Evolutionary conservation across 177 flowering plant species (phyloP), one percentile per base, ranked within the genome.

Genomic region (Vitis hybrid): DNA sequence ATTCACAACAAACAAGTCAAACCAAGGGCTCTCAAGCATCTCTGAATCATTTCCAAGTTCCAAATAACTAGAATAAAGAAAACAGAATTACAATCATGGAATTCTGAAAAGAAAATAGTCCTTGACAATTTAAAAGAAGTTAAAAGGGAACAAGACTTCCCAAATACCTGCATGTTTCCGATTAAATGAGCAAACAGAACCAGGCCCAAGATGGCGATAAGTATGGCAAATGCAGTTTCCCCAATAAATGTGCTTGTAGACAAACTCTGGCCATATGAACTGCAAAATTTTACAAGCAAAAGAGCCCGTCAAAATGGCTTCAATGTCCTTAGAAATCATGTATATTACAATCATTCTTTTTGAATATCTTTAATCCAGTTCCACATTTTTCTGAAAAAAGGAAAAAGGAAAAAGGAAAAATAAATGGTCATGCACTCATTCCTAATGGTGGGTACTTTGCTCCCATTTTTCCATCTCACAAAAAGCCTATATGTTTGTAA

Each of bases 121-220:
- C 30, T 8, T 32, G 17, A 45, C 60, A 32, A n/a, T 15, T 55
- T 30, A 67, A 56, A 67, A 50, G 26, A 19, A 15, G 10, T 34
- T 48, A 50, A 58, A 19, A 59, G 45, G 30, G 18, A 58, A 11
- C 59, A 2, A 13, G 34, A 17, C 10, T 65, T 50, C 60, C 13
- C 12, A 32, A 26, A 32, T 84, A 85, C 89, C 88, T 87, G 91
- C 89, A 87, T 85, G 63, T 87, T 87, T 30, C 91, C 91, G 48
- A 87, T 85, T 45, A 87, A 80, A 75, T 79, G 85, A 5, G 87
- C 87, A 78, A 87, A 87, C 21, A 85, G 60, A 67, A 87, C 87
- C 62, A 87, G 78, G 50, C 89, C 89, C 62, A 84, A 56, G 59
- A 82, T 80, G 18, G 82, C 82, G 49, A 87, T 80, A 32, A 82